Evolutionary conservation across 805 yeast species (phyloP).

Genomic region (Kodamaea kakaduensis): DNA sequence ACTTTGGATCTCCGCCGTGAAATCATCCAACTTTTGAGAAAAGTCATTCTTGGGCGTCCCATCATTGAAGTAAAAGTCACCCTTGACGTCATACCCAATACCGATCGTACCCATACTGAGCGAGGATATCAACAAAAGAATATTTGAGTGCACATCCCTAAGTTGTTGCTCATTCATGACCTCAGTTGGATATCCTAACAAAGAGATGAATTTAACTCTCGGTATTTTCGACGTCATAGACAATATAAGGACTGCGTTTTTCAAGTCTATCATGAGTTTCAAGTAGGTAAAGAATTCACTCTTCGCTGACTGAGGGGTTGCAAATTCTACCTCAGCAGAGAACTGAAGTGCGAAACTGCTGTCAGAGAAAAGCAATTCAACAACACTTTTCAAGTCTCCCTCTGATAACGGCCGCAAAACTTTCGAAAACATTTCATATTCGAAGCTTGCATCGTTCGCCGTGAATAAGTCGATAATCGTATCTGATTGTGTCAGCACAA

Average conservation of each 20-base stretch:
- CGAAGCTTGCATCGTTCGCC: conserved; percentile 14
- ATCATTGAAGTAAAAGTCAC: conserved; percentile 23
- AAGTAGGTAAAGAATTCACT: conserved; percentile 21
- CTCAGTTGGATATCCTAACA: conserved; percentile 24
- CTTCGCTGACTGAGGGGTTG: conserved; percentile 14
- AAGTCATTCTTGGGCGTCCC: conserved; percentile 9
- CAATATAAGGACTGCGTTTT: conserved; percentile 27
- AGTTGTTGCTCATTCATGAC: conserved; percentile 8
- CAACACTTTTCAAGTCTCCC: conserved; percentile 18
- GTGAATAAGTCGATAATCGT: conserved; percentile 18
- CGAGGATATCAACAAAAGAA: conserved; percentile 23
- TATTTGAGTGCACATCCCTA: conserved; percentile 15
- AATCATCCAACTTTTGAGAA: conserved; percentile 3
- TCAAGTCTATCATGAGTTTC: conserved; percentile 26
- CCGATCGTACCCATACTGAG: conserved; percentile 26
- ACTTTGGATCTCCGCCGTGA: conserved; percentile 12
- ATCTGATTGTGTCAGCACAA: conserved; percentile 18
- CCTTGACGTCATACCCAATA: conserved; percentile 23
- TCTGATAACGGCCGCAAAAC: conserved; percentile 21
- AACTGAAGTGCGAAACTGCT: conserved; percentile 10
- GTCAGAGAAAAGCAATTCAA: conserved; percentile 7
- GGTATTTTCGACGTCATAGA: conserved; percentile 23
- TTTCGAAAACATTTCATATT: conserved; percentile 16
- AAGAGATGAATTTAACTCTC: conserved; percentile 18
- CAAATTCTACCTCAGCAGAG: conserved; percentile 15